Conservation (phyloP, 1,284 basidiomycete species). For the Apiotrichum siamense region DNA sequence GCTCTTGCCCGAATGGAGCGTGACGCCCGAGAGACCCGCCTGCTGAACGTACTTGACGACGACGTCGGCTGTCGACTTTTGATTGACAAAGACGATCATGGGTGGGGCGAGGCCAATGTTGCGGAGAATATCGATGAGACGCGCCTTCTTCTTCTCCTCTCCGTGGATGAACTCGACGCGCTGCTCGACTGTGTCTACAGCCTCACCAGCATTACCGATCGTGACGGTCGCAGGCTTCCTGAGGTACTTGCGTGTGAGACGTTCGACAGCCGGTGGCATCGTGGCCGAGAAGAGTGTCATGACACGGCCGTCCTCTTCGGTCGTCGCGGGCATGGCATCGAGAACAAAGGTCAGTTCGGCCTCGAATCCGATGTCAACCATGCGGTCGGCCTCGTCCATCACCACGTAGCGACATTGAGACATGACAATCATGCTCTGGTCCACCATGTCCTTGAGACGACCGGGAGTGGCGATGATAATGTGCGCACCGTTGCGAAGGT, state of each 20-base stretch:
- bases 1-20: conserved; percentile 93
- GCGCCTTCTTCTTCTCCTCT: conserved; percentile 84
- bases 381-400: conserved; percentile 98
- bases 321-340: conserved; percentile 79
- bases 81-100: conserved; percentile 98
- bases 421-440: conserved; percentile 88
- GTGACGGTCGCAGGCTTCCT: conserved; percentile 89
- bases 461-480: conserved; percentile 98
- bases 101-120: conserved; percentile 73
- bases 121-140: conserved; percentile 84
- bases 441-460: conserved; percentile 93
- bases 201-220: conserved; percentile 94
- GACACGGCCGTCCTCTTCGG: conserved; percentile 78
- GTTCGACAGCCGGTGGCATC: conserved; percentile 94
- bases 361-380: conserved; percentile 98
- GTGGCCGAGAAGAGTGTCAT: conserved; percentile 95
- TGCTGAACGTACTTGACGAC: conserved; percentile 85
- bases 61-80: conserved; percentile 97
- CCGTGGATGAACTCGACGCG: conserved; percentile 85
- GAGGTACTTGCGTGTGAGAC: conserved; percentile 88
- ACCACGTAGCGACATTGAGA: conserved; percentile 96
- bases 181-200: conserved; percentile 96
- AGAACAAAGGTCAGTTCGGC: conserved; percentile 89
- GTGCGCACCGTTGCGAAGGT: conserved; percentile 89
- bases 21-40: conserved; percentile 73